phyloP scores from a whole-genome alignment of 257 asterid genomes.

The Lycium ferocissimum region DNA sequence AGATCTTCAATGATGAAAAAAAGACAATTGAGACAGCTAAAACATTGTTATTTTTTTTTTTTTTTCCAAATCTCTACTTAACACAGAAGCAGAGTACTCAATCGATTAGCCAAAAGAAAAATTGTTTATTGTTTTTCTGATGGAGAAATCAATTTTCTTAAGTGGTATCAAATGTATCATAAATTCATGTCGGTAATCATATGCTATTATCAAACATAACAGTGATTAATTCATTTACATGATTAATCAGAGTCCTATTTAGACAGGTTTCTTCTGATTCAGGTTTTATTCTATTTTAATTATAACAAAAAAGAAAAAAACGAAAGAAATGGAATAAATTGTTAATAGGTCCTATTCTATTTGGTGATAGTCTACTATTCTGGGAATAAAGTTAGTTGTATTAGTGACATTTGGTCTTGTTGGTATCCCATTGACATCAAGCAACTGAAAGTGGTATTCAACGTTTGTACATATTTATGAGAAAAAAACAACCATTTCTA shows the following conservation, averaged over 20 bases:
- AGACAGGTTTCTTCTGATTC: conserved; percentile 17
- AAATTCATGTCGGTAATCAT: background rate
- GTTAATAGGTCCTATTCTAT: background rate
- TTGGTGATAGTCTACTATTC: background rate
- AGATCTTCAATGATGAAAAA: background rate
- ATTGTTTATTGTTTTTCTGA: background rate
- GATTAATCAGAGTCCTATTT: background rate
- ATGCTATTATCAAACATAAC: background rate
- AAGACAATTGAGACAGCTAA: background rate
- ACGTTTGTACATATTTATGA: background rate
- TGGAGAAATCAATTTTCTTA: background rate
- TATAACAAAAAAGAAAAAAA: background rate
- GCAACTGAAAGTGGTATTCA: background rate
- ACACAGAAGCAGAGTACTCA: background rate
- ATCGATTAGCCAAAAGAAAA: background rate
- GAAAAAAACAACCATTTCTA: background rate
- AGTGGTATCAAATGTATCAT: background rate
- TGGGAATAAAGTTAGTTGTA: background rate
- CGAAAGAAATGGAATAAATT: background rate
- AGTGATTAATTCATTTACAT: conserved; percentile 17
- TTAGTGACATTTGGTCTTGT: background rate
- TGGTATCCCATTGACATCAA: conserved; percentile 5
- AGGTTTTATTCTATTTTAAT: background rate
- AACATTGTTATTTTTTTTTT: background rate
- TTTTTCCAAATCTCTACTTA: background rate